phyloP scores from a whole-genome alignment of 805 yeast species.

The Ogataea zsoltii region DNA sequence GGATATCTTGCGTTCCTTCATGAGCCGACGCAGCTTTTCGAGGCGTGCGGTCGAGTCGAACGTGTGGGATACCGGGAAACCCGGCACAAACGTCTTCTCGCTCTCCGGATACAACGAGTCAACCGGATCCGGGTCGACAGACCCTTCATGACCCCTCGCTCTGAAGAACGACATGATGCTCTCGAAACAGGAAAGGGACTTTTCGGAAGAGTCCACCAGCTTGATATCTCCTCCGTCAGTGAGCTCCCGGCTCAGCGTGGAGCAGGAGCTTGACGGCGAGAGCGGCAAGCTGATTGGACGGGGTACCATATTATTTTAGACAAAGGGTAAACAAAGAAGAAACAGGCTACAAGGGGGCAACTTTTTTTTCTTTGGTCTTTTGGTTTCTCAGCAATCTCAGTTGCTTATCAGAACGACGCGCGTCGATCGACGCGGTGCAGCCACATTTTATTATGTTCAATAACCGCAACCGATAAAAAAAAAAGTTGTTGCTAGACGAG shows the following conservation, averaged over 20 bases:
- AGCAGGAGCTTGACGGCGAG: conserved; percentile 5
- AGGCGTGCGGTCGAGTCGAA: conserved; percentile 40
- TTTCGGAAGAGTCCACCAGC: conserved; percentile 22
- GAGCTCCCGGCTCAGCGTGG: neutral
- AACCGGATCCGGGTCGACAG: neutral
- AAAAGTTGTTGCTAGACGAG: neutral
- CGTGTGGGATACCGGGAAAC: neutral
- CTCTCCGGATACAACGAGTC: neutral
- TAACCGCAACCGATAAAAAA: too few species aligned
- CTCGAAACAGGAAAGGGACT: conserved; percentile 22
- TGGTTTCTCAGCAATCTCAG: neutral
- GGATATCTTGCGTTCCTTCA: conserved; percentile 47
- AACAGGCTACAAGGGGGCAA: neutral
- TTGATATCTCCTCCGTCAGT: conserved; percentile 17
- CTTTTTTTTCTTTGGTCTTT: neutral
- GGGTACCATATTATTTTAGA: conserved; percentile 2
- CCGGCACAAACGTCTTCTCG: neutral
- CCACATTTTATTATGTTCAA: neutral
- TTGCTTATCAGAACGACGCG: conserved; percentile 1
- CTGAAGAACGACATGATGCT: conserved; percentile 19
- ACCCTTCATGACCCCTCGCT: neutral
- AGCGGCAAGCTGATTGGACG: conserved; percentile 4
- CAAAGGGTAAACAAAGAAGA: neutral
- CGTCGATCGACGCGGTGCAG: conserved; percentile 5
- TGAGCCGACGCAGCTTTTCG: conserved; percentile 40